Evolutionary conservation across 2,329 filamentous ascomycete genomes (phyloP), one percentile per base, ranked within the genome.

Genomic region (Aspergillus arachidicola): DNA sequence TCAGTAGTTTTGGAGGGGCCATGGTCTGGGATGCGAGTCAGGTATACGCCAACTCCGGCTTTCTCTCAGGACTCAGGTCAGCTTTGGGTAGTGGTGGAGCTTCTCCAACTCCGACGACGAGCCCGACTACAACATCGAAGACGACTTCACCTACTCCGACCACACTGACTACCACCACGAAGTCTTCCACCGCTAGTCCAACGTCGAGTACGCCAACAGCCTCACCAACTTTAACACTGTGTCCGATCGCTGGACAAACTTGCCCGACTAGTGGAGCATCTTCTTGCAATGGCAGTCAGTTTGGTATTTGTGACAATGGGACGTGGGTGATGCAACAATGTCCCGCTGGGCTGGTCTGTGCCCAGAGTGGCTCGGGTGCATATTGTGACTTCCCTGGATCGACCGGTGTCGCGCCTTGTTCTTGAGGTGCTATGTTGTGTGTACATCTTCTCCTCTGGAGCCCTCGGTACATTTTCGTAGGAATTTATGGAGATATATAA

Each of bases 21-120:
- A 90, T 91, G 88, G 81, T 90, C 77, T 91, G 88, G 89, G 89
- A 91, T 74, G 85, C 85, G 75, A 85, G 81, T 36, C 87, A 89
- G 78, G 80, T 85, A 2, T 87, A 83, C 65, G 76, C 77, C n/a
- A 89, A 90, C 75, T 45, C 68, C 1, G 87, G 86, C 0, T 89
- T 87, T 72, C 76, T 89, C 3, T 45, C n/a, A 6, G 41, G 57
- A 1, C 16, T 55, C 11, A 23, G 30, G 34, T 36, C 51, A 1
- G 51, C 51, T 2, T 16, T 55, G 32, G 51, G 30, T 6, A 19
- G 48, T 7, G 11, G 48, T 4, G 30, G 30, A 1, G n/a, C 14
- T 11, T 0, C 43, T 32, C 26, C 43, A 48, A 10, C 57, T n/a
- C 9, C 57, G 14, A 50, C 57, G n/a, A 57, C 54, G 7, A 57